These are phyloP conservation scores for Ophiocordyceps camponoti-leonardi DNA, from an alignment of 2,329 filamentous ascomycete genomes.

Conservation along the genomic window DNA sequence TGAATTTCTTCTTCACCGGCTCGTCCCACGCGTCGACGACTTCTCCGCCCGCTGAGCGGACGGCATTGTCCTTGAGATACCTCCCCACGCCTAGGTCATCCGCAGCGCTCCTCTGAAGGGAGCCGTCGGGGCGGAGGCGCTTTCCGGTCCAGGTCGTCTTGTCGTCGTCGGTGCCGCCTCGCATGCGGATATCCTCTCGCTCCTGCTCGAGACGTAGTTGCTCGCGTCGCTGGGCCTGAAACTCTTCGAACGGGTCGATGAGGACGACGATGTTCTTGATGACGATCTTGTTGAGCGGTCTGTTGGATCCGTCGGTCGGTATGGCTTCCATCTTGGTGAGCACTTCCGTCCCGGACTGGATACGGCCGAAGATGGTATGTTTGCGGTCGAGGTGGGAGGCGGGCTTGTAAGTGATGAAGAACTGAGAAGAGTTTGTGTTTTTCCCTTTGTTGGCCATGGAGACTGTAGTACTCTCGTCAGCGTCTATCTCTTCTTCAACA, in stretches of 20 bases:
- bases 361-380: constrained; percentile 86
- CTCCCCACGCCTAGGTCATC: constrained; percentile 48
- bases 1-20: constrained; percentile 66
- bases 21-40: constrained; percentile 51
- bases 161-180: constrained; percentile 71
- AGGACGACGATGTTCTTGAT: constrained; percentile 77
- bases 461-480: constrained; percentile 8
- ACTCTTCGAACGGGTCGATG: constrained; percentile 91
- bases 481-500: not conserved
- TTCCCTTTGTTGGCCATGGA: constrained; percentile 99
- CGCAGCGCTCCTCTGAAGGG: constrained; percentile 23
- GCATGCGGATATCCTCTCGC: constrained; percentile 41
- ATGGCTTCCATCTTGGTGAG: constrained; percentile 62
- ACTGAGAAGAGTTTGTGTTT: constrained; percentile 91
- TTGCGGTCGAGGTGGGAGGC: constrained; percentile 81
- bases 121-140: constrained; percentile 54
- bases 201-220: constrained; percentile 39
- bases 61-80: constrained; percentile 51
- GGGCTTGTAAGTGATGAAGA: constrained; percentile 79
- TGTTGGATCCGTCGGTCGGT: constrained; percentile 56
- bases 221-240: constrained; percentile 55
- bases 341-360: constrained; percentile 60
- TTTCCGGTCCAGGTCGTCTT: constrained; percentile 94
- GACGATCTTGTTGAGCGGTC: constrained; percentile 59
- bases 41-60: constrained; percentile 26